Percentiles rank a stretch among this genome's conserved stretches.
Evolutionary conservation across 768 basidiomycete species (phyloP).

Genomic region (Clitopilus hobsonii): DNA sequence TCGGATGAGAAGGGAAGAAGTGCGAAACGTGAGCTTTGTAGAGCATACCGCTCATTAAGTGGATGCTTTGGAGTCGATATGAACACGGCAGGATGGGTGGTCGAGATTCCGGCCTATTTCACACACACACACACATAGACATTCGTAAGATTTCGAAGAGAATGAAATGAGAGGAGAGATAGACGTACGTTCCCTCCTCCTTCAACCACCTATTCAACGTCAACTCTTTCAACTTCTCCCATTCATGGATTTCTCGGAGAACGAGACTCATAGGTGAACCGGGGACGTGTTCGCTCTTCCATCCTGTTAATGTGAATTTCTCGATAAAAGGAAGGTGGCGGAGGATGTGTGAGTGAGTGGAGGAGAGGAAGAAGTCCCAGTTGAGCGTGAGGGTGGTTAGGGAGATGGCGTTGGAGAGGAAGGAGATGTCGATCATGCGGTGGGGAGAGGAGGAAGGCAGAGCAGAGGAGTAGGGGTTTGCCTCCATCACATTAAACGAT

Average conservation of each 20-base stretch:
- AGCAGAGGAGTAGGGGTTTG: neutral
- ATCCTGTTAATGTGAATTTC: neutral
- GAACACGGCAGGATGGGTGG: neutral
- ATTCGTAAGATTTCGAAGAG: neutral
- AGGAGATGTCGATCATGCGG: neutral
- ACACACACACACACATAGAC: too few species aligned
- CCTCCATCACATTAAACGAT: neutral
- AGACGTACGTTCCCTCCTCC: neutral
- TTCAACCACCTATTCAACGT: neutral
- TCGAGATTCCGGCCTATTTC: neutral
- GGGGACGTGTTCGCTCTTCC: neutral
- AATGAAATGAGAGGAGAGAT: neutral
- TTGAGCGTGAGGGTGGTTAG: neutral
- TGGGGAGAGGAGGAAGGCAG: too few species aligned
- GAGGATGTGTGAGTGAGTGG: neutral
- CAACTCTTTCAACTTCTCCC: neutral
- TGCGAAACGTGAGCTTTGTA: neutral
- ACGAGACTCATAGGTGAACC: neutral
- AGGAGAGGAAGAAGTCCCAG: neutral
- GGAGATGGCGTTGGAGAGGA: neutral
- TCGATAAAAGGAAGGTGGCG: neutral
- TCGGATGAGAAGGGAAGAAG: neutral
- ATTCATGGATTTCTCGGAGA: neutral
- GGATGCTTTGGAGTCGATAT: neutral
- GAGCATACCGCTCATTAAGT: neutral